A percentile compares a stretch with the other conserved stretches of the same genome.
Conservation (phyloP, 495 filamentous ascomycete species). For the Gamarada debralockiae region DNA sequence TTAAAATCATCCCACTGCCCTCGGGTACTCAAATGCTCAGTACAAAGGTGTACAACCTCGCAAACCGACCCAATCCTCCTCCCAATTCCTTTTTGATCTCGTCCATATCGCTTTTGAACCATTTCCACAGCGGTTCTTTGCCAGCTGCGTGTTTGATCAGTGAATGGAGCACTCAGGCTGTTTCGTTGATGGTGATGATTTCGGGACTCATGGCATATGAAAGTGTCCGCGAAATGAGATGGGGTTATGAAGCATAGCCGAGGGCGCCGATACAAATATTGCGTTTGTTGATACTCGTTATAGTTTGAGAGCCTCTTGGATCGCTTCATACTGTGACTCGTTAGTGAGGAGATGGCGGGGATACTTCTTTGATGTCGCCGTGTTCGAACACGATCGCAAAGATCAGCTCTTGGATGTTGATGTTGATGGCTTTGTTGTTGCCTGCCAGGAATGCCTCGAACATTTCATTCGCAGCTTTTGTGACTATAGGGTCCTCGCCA, state of each 20-base stretch:
- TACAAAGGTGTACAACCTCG: constrained; percentile 68
- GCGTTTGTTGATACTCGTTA: background rate
- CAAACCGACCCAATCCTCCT: background rate
- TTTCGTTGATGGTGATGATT: background rate
- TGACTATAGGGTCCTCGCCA: constrained; percentile 60
- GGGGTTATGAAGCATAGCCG: background rate
- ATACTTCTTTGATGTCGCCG: background rate
- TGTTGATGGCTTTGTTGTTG: constrained; percentile 66
- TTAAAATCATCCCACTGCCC: constrained; percentile 67
- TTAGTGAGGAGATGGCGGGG: background rate
- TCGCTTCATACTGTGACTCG: background rate
- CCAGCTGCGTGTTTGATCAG: constrained; percentile 2
- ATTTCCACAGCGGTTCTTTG: constrained; percentile 1
- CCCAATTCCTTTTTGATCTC: background rate
- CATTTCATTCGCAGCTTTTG: constrained; percentile 65
- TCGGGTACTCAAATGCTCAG: constrained; percentile 64
- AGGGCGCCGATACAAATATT: background rate
- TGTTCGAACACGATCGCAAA: background rate
- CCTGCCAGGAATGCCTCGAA: constrained; percentile 64
- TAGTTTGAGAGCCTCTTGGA: background rate
- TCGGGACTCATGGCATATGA: background rate
- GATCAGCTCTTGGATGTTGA: constrained; percentile 51
- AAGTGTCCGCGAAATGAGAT: constrained; percentile 1
- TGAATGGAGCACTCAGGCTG: background rate
- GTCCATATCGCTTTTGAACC: background rate